These are phyloP conservation scores for Eryngium alpinum DNA, from an alignment of 140 eudicot species.

Conservation along the genomic window DNA sequence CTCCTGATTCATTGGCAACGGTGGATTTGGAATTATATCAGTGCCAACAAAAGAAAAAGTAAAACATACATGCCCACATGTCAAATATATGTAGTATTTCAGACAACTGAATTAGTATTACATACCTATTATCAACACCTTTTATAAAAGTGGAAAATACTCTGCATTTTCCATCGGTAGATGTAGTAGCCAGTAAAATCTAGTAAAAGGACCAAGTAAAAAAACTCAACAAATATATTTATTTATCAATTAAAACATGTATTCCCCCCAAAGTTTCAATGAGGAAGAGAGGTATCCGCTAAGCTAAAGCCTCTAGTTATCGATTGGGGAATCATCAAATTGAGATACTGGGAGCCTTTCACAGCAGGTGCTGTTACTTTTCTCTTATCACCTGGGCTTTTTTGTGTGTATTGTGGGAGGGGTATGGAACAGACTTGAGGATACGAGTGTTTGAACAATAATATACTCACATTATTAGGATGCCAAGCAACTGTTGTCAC, in stretches of 20 bases:
- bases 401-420: background rate
- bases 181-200: constrained; percentile 92
- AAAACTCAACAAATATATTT: too few relatives aligned
- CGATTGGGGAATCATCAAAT: background rate
- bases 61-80: background rate
- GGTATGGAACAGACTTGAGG: background rate
- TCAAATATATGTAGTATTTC: background rate
- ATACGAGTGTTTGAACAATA: background rate
- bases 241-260: too few relatives aligned
- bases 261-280: too few relatives aligned
- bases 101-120: constrained; percentile 17
- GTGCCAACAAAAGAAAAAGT: constrained; percentile 6
- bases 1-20: constrained; percentile 45
- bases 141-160: constrained; percentile 88
- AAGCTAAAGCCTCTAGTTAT: background rate
- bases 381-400: background rate
- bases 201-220: constrained; percentile 14
- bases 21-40: constrained; percentile 12
- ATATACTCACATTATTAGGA: constrained; percentile 71
- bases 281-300: too few relatives aligned
- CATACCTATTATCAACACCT: constrained; percentile 89
- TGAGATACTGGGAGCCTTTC: background rate
- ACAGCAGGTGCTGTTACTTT: background rate
- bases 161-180: constrained; percentile 95
- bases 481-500: constrained; percentile 99